Evolutionary conservation across 2,329 filamentous ascomycete genomes (phyloP).

Genomic region (Calonectria multiphialidica): DNA sequence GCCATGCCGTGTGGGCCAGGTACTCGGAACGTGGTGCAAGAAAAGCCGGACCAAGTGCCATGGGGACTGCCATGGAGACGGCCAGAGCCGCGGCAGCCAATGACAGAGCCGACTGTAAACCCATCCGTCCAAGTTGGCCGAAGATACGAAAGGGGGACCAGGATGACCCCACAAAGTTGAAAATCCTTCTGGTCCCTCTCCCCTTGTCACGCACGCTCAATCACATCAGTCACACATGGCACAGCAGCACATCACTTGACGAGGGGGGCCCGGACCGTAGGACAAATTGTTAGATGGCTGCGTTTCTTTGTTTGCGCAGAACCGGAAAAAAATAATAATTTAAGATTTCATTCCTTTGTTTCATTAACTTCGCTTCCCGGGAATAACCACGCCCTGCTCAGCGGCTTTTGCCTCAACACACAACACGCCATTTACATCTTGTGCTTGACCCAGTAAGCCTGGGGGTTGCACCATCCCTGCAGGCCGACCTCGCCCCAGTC

Average conservation of each 20-base stretch:
- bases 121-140: neutral
- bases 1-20: neutral
- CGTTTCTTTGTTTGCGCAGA: neutral
- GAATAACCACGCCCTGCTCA: neutral
- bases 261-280: neutral
- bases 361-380: neutral
- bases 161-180: neutral
- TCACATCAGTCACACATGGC: neutral
- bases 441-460: constrained; percentile 26
- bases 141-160: neutral
- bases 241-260: neutral
- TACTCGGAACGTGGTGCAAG: neutral
- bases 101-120: too few relatives aligned
- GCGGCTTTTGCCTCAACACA: neutral
- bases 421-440: neutral
- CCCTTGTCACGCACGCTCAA: neutral
- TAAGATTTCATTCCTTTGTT: neutral
- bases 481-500: constrained; percentile 53
- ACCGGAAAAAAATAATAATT: neutral
- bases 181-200: neutral
- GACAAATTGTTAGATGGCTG: too few relatives aligned
- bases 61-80: too few relatives aligned
- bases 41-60: neutral
- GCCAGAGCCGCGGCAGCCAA: neutral
- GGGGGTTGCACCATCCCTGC: constrained; percentile 28